Percentiles rank a stretch among this genome's conserved stretches.
Evolutionary conservation across 495 filamentous ascomycete species (phyloP).

Genomic region (Filosporella fistucella): DNA sequence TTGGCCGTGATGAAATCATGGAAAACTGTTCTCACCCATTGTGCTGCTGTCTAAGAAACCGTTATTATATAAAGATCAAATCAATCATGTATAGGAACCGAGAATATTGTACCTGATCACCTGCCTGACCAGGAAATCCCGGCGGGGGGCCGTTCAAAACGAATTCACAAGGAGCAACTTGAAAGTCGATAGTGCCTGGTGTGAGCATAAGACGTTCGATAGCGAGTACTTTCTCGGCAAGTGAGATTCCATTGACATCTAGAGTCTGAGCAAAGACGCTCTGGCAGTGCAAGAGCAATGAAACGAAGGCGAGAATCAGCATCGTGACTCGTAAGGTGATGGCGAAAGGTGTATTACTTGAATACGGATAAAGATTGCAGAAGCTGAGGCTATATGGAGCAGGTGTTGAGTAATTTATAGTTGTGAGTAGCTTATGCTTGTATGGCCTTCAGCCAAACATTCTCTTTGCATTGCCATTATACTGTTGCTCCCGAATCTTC

Average conservation of each 20-base stretch:
- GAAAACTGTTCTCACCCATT: slow-evolving; percentile 40
- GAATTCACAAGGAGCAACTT: slow-evolving; percentile 12
- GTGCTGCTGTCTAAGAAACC: slow-evolving; percentile 25
- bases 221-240: slow-evolving; percentile 10
- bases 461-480: no score
- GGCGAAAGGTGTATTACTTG: background rate
- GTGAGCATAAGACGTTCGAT: slow-evolving; percentile 13
- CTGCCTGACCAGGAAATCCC: background rate
- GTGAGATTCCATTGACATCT: slow-evolving; percentile 16
- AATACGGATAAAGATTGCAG: background rate
- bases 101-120: background rate
- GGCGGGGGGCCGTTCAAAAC: slow-evolving; percentile 6
- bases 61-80: no score
- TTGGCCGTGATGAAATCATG: slow-evolving; percentile 30
- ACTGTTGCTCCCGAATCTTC: no score
- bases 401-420: background rate
- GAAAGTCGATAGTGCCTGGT: slow-evolving; percentile 6
- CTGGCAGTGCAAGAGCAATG: slow-evolving; percentile 7
- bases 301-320: slow-evolving; percentile 7
- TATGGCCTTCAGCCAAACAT: no score
- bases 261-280: slow-evolving; percentile 2
- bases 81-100: no score
- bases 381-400: background rate
- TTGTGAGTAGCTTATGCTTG: no score
- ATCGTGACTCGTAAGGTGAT: slow-evolving; percentile 2